phyloP scores from a whole-genome alignment of 495 filamentous ascomycete species.

The Aspergillus nanangensis region DNA sequence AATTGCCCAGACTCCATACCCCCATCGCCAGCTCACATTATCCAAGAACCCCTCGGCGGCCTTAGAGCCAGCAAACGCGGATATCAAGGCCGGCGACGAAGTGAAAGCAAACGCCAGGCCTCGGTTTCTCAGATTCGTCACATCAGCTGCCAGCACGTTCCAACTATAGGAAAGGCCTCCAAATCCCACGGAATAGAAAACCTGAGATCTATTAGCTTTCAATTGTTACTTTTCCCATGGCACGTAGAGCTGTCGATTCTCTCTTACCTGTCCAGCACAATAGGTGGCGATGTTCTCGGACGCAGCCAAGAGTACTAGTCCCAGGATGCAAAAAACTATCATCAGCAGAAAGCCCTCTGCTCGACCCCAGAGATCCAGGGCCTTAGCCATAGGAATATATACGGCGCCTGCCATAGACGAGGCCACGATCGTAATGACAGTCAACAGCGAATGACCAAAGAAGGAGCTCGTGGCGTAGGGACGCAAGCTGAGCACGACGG shows the following conservation, averaged over 20 bases:
- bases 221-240: neutral
- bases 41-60: constrained; percentile 37
- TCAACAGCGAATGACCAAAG: constrained; percentile 51
- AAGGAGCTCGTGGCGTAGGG: constrained; percentile 45
- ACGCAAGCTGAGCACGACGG: constrained; percentile 22
- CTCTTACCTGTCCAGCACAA: constrained; percentile 42
- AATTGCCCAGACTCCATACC: constrained; percentile 54
- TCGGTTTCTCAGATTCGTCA: constrained; percentile 54
- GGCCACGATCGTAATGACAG: constrained; percentile 50
- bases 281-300: constrained; percentile 44
- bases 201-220: constrained; percentile 6
- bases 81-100: constrained; percentile 48
- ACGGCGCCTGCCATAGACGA: constrained; percentile 29
- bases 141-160: constrained; percentile 58
- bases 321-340: constrained; percentile 28
- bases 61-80: constrained; percentile 30
- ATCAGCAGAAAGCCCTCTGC: constrained; percentile 48
- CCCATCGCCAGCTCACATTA: constrained; percentile 55
- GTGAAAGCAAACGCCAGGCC: constrained; percentile 54
- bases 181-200: constrained; percentile 50
- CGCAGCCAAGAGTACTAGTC: constrained; percentile 45
- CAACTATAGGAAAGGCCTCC: constrained; percentile 53
- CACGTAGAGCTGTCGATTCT: neutral
- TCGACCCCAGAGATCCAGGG: constrained; percentile 63
- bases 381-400: constrained; percentile 57